phyloP scores from a whole-genome alignment of 805 yeast species.

The Metschnikowia koreensis region DNA sequence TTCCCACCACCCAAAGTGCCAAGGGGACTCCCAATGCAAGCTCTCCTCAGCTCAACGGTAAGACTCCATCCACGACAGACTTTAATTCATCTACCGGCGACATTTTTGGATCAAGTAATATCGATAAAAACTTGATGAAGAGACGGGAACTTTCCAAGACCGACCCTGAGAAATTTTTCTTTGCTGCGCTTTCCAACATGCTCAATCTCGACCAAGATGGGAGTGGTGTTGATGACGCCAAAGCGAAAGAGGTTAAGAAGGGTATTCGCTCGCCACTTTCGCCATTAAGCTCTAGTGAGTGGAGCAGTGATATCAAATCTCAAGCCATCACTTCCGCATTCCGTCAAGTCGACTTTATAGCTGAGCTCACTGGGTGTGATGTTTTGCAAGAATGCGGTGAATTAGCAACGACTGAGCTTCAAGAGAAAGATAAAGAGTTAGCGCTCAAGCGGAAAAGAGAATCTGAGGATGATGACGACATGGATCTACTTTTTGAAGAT shows the following conservation, averaged over 20 bases:
- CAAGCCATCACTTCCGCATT: conserved; percentile 46
- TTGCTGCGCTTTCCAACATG: conserved; percentile 50
- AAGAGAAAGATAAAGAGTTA: conserved; percentile 3
- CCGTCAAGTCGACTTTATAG: conserved; percentile 40
- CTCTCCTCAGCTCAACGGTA: conserved; percentile 26
- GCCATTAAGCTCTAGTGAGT: conserved; percentile 31
- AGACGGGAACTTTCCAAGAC: conserved; percentile 45
- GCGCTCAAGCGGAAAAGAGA: conserved; percentile 18
- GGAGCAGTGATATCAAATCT: conserved; percentile 48
- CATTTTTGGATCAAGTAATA: conserved; percentile 22
- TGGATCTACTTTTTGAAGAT: conserved; percentile 37
- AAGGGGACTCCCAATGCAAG: conserved; percentile 42
- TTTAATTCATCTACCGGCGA: conserved; percentile 18
- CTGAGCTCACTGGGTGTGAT: conserved; percentile 30
- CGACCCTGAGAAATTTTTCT: conserved; percentile 50
- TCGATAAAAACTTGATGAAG: conserved; percentile 43
- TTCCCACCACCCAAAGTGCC: conserved; percentile 34
- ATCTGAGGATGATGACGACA: conserved; percentile 30
- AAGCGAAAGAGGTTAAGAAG: conserved; percentile 8
- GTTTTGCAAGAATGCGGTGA: conserved; percentile 18
- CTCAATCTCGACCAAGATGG: conserved; percentile 37
- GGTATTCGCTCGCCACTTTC: conserved; percentile 36
- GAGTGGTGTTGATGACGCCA: conserved; percentile 22
- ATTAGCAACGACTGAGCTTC: conserved; percentile 24
- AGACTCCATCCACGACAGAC: conserved; percentile 2